phyloP scores from a whole-genome alignment of 2,329 filamentous ascomycete species.

The Curvularia hawaiiensis region DNA sequence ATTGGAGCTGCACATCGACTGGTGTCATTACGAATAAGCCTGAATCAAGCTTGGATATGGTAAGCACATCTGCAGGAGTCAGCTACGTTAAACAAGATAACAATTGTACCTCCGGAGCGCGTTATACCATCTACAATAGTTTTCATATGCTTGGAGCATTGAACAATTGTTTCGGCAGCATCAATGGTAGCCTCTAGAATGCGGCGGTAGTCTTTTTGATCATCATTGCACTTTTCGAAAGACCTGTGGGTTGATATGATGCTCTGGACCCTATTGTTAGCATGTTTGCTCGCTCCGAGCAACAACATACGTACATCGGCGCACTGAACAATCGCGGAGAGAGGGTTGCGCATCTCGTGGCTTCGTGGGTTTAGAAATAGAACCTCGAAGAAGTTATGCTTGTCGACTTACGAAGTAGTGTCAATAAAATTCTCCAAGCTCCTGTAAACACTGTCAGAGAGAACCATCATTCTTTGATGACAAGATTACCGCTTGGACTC shows the following conservation, averaged over 20 bases:
- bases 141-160: slow-evolving; percentile 54
- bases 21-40: slow-evolving; percentile 50
- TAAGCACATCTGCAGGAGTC: slow-evolving; percentile 6
- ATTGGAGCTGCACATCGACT: slow-evolving; percentile 44
- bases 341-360: slow-evolving; percentile 53
- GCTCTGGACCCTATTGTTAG: slow-evolving; percentile 10
- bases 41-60: slow-evolving; percentile 51
- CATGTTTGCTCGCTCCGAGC: neutral
- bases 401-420: slow-evolving; percentile 26
- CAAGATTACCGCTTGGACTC: slow-evolving; percentile 23
- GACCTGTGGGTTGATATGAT: slow-evolving; percentile 22
- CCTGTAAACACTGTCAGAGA: neutral
- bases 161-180: slow-evolving; percentile 50
- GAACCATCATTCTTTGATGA: neutral
- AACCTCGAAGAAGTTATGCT: neutral
- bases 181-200: slow-evolving; percentile 34
- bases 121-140: slow-evolving; percentile 49
- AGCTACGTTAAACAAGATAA: neutral
- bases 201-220: slow-evolving; percentile 18
- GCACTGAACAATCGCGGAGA: slow-evolving; percentile 51
- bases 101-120: neutral
- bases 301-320: slow-evolving; percentile 45
- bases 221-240: slow-evolving; percentile 10
- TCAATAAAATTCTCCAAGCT: slow-evolving; percentile 42
- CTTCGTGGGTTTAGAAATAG: neutral